These are phyloP conservation scores for Diaporthe sp. DNA, from an alignment of 2,329 filamentous ascomycete genomes.

Conservation along the genomic window DNA sequence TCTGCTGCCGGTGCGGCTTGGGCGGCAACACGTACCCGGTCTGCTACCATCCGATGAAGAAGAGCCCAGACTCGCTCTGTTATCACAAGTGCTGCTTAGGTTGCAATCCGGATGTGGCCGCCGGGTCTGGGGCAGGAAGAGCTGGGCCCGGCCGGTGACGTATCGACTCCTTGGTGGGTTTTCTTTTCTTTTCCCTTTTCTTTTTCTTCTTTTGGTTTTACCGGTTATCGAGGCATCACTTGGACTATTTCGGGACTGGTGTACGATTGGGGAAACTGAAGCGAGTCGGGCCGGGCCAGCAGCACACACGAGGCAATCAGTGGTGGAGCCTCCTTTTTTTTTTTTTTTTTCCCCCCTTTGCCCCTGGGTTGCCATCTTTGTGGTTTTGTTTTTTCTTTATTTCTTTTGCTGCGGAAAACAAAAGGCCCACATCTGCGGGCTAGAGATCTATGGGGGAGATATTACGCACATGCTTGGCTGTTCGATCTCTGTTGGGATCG, in stretches of 20 bases:
- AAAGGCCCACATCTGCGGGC: slow-evolving; percentile 16
- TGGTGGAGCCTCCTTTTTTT: slow-evolving; percentile 4
- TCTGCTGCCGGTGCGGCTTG: slow-evolving; percentile 62
- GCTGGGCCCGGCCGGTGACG: slow-evolving; percentile 23
- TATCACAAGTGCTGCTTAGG: slow-evolving; percentile 63
- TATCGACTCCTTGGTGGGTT: background rate
- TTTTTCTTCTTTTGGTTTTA: background rate
- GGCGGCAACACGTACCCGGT: slow-evolving; percentile 59
- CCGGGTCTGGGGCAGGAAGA: slow-evolving; percentile 3
- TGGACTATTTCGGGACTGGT: slow-evolving; percentile 6
- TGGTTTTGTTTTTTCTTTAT: background rate
- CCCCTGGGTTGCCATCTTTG: background rate
- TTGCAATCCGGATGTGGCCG: slow-evolving; percentile 53
- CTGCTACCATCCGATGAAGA: slow-evolving; percentile 60
- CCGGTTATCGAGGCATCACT: background rate
- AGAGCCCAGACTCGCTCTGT: slow-evolving; percentile 63
- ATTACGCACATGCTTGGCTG: slow-evolving; percentile 18
- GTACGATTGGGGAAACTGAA: slow-evolving; percentile 11
- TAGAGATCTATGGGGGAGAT: slow-evolving; percentile 7
- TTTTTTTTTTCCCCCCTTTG: too few relatives aligned
- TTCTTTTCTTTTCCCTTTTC: background rate
- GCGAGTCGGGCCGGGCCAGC: slow-evolving; percentile 21
- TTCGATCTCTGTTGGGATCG: slow-evolving; percentile 29
- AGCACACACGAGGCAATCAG: slow-evolving; percentile 15
- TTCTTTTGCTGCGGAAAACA: slow-evolving; percentile 1